A percentile compares a stretch with the other conserved stretches of the same genome.
phyloP scores from a whole-genome alignment of 1,284 basidiomycete species.

The Ganoderma multipileum region DNA sequence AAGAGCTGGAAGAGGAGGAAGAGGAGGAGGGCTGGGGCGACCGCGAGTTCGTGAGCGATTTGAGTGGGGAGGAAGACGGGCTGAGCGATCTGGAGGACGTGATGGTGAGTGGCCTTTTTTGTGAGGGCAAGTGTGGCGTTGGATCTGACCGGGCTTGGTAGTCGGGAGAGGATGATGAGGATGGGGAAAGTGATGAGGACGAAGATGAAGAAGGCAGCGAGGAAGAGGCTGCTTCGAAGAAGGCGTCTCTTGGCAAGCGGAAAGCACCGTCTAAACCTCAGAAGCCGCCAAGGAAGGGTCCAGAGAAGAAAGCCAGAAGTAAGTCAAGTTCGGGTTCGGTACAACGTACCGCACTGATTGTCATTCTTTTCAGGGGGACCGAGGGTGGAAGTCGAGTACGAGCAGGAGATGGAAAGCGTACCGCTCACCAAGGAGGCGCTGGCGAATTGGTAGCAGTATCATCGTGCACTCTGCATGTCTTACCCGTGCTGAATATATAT shows the following conservation, averaged over 20 bases:
- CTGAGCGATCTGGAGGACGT: slow-evolving; percentile 80
- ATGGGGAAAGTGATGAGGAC: slow-evolving; percentile 39
- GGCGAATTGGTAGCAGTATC: slow-evolving; percentile 59
- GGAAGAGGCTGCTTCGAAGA: slow-evolving; percentile 39
- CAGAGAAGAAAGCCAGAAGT: slow-evolving; percentile 67
- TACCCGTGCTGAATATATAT: background rate
- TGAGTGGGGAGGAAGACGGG: slow-evolving; percentile 72
- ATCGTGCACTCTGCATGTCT: background rate
- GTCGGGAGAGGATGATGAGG: slow-evolving; percentile 41
- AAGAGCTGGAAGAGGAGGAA: slow-evolving; percentile 62
- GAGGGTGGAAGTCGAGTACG: slow-evolving; percentile 94
- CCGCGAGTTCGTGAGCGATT: slow-evolving; percentile 88
- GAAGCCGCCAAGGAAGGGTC: slow-evolving; percentile 55
- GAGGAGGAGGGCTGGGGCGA: slow-evolving; percentile 75
- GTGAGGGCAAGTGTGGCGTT: slow-evolving; percentile 32
- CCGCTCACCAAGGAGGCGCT: slow-evolving; percentile 64
- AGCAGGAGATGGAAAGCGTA: slow-evolving; percentile 83
- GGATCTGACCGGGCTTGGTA: background rate
- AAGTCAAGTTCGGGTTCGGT: slow-evolving; percentile 36
- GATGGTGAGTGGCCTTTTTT: slow-evolving; percentile 46
- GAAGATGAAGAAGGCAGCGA: slow-evolving; percentile 41
- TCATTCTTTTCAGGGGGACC: slow-evolving; percentile 62
- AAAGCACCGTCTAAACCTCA: slow-evolving; percentile 53
- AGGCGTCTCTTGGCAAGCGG: slow-evolving; percentile 68
- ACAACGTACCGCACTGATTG: slow-evolving; percentile 27